Evolutionary conservation across 768 basidiomycete genomes (phyloP), one percentile per base, ranked within the genome.

Genomic region (Gautieria morchelliformis): DNA sequence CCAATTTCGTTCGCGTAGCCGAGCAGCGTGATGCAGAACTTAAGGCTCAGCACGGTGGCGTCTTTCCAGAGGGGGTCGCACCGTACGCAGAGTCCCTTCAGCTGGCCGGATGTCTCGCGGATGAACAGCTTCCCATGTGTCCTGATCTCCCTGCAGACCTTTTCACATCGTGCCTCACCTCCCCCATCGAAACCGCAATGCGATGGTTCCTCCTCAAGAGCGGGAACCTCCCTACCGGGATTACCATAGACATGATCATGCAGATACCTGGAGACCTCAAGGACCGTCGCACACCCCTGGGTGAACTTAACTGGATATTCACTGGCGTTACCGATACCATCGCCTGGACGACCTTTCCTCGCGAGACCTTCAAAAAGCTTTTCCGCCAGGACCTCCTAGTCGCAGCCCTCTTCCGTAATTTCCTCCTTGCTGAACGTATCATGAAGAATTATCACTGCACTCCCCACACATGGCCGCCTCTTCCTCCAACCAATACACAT

Each of bases 301-400:
- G 96, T 52, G 96, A 99, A 72, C 80, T 98, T n/a, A 96, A 95
- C 68, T 99, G 96, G 96, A 98, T 98, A 61, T 98, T 98, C 72
- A 98, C 93, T 1, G 93, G 95, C 35, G 90, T 99, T 56, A 98
- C 96, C 15, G 96, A 99, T 71, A 98, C 96, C 10, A 98, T 99
- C 60, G 96, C 96, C 7, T 99, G 96, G 96, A 94, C 95, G 14
- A 90, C 91, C 2, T 95, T 99, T 68, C 87, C 93, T 40, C 82
- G 87, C 47, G 93, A 96, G 39, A 81, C 91, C 4, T 98, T 99
- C 71, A 93, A 93, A 17, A 83, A 92, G 39, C 72, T 98, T 24
- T 98, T 97, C 69, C 80, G 96, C 45, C 95, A 93, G 54, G 96
- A 99, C 67, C 81, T 98, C 53, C 80, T 97, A 44, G 92, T 98